Conservation (phyloP, 306 rosid genomes). For the apple (Malus domestica) region ASM211411v1 NC_041804.1:13277001-13277500, state of each 20-base stretch:
- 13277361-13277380: not conserved
- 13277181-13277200: constrained; percentile 76
- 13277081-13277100: constrained; percentile 66
- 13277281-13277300: constrained; percentile 47
- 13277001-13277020: constrained; percentile 35
- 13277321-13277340: not conserved
- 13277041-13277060: constrained; percentile 36
- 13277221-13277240: constrained; percentile 45
- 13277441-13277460: not conserved
- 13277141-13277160: constrained; percentile 82
- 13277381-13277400: constrained; percentile 10
- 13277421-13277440: not conserved
- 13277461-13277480: not conserved
- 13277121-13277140: constrained; percentile 51
- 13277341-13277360: not conserved
- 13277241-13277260: constrained; percentile 55
- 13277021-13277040: constrained; percentile 40
- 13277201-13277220: constrained; percentile 69
- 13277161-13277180: constrained; percentile 78
- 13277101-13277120: constrained; percentile 52
- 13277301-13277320: constrained; percentile 5
- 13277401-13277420: not conserved
- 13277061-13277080: constrained; percentile 64
- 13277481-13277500: not conserved
- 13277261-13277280: constrained; percentile 57